Conservation (phyloP, 192 early-diverging fungal species). For the Backusella morwellensis region DNA sequence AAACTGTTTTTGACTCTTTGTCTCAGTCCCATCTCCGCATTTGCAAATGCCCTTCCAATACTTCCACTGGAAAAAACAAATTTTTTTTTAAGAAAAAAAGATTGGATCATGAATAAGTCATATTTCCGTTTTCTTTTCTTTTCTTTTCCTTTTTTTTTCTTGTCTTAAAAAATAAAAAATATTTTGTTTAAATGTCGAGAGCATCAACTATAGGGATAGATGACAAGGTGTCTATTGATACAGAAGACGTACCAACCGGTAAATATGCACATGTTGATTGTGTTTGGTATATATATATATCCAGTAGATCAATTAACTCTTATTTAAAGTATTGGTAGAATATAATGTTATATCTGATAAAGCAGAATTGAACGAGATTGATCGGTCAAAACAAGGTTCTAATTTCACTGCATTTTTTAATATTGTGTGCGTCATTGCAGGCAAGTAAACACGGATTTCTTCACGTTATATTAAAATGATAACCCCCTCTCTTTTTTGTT, state of each 20-base stretch:
- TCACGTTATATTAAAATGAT: neutral
- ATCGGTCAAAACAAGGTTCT: constrained; percentile 10
- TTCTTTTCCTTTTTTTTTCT: neutral
- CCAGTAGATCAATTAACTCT: neutral
- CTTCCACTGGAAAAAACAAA: neutral
- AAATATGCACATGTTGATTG: neutral
- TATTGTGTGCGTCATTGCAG: constrained; percentile 69
- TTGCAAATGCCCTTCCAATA: neutral
- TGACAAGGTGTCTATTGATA: neutral
- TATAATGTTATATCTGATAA: neutral
- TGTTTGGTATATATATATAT: neutral
- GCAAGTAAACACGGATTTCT: constrained; percentile 32
- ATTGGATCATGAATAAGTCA: neutral
- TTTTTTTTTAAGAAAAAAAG: neutral
- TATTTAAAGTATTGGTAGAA: neutral
- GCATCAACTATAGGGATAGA: neutral
- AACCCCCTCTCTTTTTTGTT: neutral
- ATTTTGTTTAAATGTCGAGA: neutral
- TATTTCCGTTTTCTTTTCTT: neutral
- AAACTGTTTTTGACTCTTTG: neutral
- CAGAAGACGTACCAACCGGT: neutral
- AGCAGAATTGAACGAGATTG: neutral
- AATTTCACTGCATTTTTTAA: constrained; percentile 43
- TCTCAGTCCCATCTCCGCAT: neutral
- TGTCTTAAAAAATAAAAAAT: neutral